A percentile compares a stretch with the other conserved stretches of the same genome.
Evolutionary conservation across 495 filamentous ascomycete species (phyloP).

Genomic region (Penicillium macrosclerotiorum): DNA sequence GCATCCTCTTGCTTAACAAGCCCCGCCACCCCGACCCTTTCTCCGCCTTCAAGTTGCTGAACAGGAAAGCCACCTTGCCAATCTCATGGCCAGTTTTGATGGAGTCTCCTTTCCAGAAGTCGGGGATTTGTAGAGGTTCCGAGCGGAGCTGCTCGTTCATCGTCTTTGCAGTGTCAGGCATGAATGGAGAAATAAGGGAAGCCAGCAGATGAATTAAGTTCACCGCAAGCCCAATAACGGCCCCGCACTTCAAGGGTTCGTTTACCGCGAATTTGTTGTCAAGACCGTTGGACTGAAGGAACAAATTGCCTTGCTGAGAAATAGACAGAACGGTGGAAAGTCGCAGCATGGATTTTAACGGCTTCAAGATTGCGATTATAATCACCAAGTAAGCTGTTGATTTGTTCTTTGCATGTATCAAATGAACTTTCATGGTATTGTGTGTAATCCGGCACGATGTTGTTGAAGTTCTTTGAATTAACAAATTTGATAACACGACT

Average conservation of each 20-base stretch:
- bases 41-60: slow-evolving; percentile 74
- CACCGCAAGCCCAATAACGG: slow-evolving; percentile 76
- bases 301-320: slow-evolving; percentile 69
- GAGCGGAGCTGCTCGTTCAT: slow-evolving; percentile 74
- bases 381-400: slow-evolving; percentile 60
- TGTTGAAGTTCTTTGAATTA: slow-evolving; percentile 70
- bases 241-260: slow-evolving; percentile 67
- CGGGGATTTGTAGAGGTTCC: slow-evolving; percentile 63
- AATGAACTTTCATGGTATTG: slow-evolving; percentile 42
- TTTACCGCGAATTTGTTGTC: slow-evolving; percentile 76
- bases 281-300: slow-evolving; percentile 77
- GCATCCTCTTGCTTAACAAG: slow-evolving; percentile 57
- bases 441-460: slow-evolving; percentile 65
- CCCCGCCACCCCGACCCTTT: slow-evolving; percentile 81
- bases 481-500: slow-evolving; percentile 92
- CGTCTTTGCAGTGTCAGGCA: slow-evolving; percentile 70
- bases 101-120: slow-evolving; percentile 55
- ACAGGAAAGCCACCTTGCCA: slow-evolving; percentile 78
- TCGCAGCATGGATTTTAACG: slow-evolving; percentile 72
- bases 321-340: slow-evolving; percentile 69
- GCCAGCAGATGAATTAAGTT: slow-evolving; percentile 81
- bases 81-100: slow-evolving; percentile 76
- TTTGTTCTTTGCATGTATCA: slow-evolving; percentile 48
- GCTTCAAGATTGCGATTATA: slow-evolving; percentile 72
- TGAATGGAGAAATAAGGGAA: slow-evolving; percentile 73